Evolutionary conservation across 306 rosid species (phyloP).

Genomic region (Albizia julibrissin): DNA sequence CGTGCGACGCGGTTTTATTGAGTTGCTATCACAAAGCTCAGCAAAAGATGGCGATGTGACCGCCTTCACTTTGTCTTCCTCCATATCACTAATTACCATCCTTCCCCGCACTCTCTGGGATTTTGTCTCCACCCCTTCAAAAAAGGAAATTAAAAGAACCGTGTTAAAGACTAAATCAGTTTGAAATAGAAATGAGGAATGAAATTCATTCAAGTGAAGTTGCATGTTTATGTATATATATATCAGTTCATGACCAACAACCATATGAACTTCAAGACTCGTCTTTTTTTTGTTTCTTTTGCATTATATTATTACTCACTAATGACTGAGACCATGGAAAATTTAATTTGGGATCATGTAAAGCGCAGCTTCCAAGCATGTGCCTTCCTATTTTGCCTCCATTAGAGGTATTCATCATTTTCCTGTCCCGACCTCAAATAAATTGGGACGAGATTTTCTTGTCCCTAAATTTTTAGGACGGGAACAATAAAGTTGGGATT

Average conservation of each 20-base stretch:
- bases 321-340: neutral
- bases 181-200: neutral
- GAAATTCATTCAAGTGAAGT: too few relatives aligned
- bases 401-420: too few relatives aligned
- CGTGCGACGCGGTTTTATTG: conserved; percentile 56
- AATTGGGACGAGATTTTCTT: too few relatives aligned
- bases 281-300: too few relatives aligned
- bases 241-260: too few relatives aligned
- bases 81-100: neutral
- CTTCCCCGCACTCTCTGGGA: neutral
- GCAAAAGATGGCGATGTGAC: conserved; percentile 35
- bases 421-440: too few relatives aligned
- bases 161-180: neutral
- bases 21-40: conserved; percentile 15
- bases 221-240: too few relatives aligned
- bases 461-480: too few relatives aligned
- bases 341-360: neutral
- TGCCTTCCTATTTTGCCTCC: conserved; percentile 37
- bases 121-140: neutral
- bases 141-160: neutral
- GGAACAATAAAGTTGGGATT: too few relatives aligned
- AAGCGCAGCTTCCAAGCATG: conserved; percentile 13
- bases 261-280: too few relatives aligned
- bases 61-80: neutral
- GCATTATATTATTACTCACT: too few relatives aligned